A percentile compares a stretch with the other conserved stretches of the same genome.
phyloP scores from a whole-genome alignment of 2,329 filamentous ascomycete species.

The Colletotrichum tofieldiae region DNA sequence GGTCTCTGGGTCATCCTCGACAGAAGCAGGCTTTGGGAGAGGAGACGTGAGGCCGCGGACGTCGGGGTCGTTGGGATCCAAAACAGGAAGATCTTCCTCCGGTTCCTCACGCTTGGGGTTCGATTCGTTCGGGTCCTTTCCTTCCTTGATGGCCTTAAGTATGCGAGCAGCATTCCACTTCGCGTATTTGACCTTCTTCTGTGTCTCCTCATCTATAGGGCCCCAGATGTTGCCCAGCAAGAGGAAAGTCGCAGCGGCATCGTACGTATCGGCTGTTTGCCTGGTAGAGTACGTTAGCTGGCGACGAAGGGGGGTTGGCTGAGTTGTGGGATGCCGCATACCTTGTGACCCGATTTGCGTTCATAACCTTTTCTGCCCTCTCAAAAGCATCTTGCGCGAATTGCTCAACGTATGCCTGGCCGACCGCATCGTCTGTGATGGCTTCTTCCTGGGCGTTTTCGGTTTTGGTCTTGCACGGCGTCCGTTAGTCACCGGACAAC shows the following conservation, averaged over 20 bases:
- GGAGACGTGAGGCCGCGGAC: conserved; percentile 67
- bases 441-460: conserved; percentile 85
- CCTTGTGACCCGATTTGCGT: conserved; percentile 85
- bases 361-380: conserved; percentile 85
- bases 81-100: conserved; percentile 60
- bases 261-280: conserved; percentile 94
- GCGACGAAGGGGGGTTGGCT: background rate
- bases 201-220: conserved; percentile 79
- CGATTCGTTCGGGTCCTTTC: conserved; percentile 91
- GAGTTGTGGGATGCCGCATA: background rate
- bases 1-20: conserved; percentile 69
- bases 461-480: conserved; percentile 72
- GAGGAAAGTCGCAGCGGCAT: conserved; percentile 92
- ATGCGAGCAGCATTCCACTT: conserved; percentile 97
- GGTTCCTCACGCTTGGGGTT: conserved; percentile 80
- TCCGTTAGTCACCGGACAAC: conserved; percentile 29
- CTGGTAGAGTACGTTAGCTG: conserved; percentile 58
- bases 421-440: conserved; percentile 86
- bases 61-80: conserved; percentile 78
- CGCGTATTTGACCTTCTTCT: conserved; percentile 93
- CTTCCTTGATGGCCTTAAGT: conserved; percentile 89
- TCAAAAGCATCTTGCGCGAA: conserved; percentile 92
- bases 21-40: conserved; percentile 58
- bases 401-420: conserved; percentile 93
- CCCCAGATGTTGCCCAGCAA: conserved; percentile 91